phyloP scores from a whole-genome alignment of 2,329 filamentous ascomycete species.

The Epichloe gansuensis region DNA sequence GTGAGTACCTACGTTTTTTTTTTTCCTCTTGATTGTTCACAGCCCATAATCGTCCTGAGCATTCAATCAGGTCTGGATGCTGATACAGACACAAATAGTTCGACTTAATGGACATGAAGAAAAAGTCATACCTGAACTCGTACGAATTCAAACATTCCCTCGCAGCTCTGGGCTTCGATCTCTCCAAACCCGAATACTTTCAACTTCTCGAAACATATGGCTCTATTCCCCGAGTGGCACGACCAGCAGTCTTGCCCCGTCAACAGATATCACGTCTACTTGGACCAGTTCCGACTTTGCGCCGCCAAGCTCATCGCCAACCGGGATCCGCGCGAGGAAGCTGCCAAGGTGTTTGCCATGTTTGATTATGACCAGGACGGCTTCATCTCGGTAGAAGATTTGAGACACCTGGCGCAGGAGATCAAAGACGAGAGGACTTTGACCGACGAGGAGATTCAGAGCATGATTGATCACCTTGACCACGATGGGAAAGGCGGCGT shows the following conservation, averaged over 20 bases:
- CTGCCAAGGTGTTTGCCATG: conserved; percentile 77
- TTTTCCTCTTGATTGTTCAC: neutral
- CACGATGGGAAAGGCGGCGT: conserved; percentile 80
- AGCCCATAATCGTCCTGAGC: neutral
- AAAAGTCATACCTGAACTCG: conserved; percentile 88
- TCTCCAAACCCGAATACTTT: conserved; percentile 77
- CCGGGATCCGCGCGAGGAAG: conserved; percentile 83
- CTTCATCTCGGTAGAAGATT: conserved; percentile 76
- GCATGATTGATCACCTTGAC: conserved; percentile 98
- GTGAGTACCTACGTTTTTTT: conserved; percentile 38
- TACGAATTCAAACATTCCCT: conserved; percentile 96
- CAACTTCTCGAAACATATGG: conserved; percentile 72
- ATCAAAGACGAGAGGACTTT: conserved; percentile 69
- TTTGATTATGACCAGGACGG: conserved; percentile 93
- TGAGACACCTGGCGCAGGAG: conserved; percentile 78
- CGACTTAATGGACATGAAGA: conserved; percentile 91
- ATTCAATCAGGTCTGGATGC: neutral
- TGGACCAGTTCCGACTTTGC: conserved; percentile 49
- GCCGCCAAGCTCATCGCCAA: conserved; percentile 70
- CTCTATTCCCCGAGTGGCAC: conserved; percentile 48
- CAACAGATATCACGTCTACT: conserved; percentile 37
- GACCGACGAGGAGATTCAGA: conserved; percentile 80
- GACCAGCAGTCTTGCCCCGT: conserved; percentile 29
- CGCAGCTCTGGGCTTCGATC: conserved; percentile 87
- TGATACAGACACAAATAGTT: conserved; percentile 43